These are phyloP conservation scores for Eleusine coracana DNA, from an alignment of 176 grass and related monocot species.

Conservation along the genomic window DNA sequence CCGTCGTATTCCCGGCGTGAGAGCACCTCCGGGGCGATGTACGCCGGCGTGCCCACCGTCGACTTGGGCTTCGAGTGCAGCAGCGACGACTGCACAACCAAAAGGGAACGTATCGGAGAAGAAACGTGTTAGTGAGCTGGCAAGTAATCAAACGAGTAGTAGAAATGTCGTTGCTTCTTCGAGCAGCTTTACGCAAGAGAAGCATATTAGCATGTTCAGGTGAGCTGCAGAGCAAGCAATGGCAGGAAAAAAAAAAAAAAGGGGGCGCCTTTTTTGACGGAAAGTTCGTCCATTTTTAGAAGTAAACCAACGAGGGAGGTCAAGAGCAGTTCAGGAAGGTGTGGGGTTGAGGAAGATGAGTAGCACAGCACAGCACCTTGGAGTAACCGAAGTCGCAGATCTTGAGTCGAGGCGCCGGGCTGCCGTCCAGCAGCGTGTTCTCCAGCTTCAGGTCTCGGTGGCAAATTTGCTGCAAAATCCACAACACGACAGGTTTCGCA, in stretches of 20 bases:
- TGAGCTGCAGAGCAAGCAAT: constrained; percentile 14
- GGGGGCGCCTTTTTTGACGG: constrained; percentile 29
- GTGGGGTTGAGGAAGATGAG: background rate
- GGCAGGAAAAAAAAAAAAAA: background rate
- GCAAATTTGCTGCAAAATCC: constrained; percentile 65
- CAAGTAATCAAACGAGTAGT: background rate
- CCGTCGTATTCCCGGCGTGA: constrained; percentile 90
- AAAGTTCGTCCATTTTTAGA: constrained; percentile 21
- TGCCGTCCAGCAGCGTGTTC: constrained; percentile 80
- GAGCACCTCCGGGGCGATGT: constrained; percentile 92
- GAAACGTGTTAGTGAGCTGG: background rate
- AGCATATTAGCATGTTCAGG: background rate
- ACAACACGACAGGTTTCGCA: background rate
- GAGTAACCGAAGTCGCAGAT: constrained; percentile 90
- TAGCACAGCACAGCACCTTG: constrained; percentile 42
- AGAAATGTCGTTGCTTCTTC: background rate
- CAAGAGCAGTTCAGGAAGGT: background rate
- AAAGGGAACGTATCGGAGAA: background rate
- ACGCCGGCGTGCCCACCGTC: constrained; percentile 88
- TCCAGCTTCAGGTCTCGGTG: constrained; percentile 77
- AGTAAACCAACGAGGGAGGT: background rate
- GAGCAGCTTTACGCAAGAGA: background rate
- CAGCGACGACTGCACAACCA: constrained; percentile 66
- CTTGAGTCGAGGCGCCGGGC: constrained; percentile 72
- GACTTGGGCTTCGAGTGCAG: constrained; percentile 95